phyloP scores from a whole-genome alignment of 768 basidiomycete species.

The Termitomyces sp. region DNA sequence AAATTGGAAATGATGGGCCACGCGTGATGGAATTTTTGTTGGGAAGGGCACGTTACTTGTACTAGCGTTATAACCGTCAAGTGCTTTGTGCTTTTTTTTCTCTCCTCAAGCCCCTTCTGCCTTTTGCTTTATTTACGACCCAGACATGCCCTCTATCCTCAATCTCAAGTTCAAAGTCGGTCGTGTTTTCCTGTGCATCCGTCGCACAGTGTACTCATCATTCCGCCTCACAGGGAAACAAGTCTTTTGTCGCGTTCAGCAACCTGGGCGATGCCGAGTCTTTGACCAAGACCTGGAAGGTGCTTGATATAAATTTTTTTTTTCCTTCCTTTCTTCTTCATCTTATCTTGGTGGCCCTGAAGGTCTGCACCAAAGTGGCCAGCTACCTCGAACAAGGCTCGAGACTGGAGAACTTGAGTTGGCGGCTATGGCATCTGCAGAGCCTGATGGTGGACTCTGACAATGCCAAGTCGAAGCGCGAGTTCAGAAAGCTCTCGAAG shows the following conservation, averaged over 20 bases:
- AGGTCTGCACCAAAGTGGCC: slow-evolving; percentile 91
- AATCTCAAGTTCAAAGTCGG: slow-evolving; percentile 82
- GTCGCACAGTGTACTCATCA: background rate
- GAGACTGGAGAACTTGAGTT: slow-evolving; percentile 87
- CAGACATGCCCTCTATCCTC: slow-evolving; percentile 76
- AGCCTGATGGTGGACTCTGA: slow-evolving; percentile 89
- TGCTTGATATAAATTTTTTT: too few species aligned
- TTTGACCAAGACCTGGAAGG: slow-evolving; percentile 91
- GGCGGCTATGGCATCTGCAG: slow-evolving; percentile 92
- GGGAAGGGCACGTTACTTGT: too few species aligned
- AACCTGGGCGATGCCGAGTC: slow-evolving; percentile 83
- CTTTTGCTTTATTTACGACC: too few species aligned
- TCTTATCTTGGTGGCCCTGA: slow-evolving; percentile 3
- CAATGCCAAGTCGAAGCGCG: slow-evolving; percentile 84
- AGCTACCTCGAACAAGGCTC: slow-evolving; percentile 89
- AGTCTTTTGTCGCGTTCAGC: slow-evolving; percentile 91
- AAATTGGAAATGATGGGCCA: too few species aligned
- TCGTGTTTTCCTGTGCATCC: slow-evolving; percentile 10
- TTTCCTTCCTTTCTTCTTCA: too few species aligned
- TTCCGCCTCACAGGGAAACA: slow-evolving; percentile 67
- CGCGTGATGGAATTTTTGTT: too few species aligned
- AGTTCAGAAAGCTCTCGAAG: slow-evolving; percentile 87
- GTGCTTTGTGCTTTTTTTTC: background rate
- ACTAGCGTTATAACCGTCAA: too few species aligned
- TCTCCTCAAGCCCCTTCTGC: slow-evolving; percentile 6